Percentiles rank a stretch among this genome's conserved stretches.
These are phyloP conservation scores for Rachicladosporium sp. DNA, from an alignment of 2,329 filamentous ascomycete species.

Conservation along the genomic window DNA sequence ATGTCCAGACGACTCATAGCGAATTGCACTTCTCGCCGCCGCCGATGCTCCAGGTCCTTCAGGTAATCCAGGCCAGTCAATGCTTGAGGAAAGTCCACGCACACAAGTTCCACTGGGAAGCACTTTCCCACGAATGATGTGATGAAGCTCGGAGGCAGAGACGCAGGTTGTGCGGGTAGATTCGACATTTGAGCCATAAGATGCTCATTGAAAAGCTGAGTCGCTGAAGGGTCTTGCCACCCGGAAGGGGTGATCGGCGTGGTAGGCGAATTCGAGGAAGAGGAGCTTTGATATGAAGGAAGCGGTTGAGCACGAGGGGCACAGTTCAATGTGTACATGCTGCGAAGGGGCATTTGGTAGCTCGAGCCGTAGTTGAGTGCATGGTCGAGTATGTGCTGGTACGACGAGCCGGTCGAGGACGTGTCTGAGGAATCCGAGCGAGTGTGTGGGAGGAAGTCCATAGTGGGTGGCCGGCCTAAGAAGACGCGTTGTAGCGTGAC, in stretches of 20 bases:
- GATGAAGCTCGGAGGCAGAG: slow-evolving; percentile 50
- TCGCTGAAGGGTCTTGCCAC: slow-evolving; percentile 14
- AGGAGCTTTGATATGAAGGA: slow-evolving; percentile 22
- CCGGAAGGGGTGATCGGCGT: slow-evolving; percentile 21
- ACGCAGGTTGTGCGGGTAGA: slow-evolving; percentile 47
- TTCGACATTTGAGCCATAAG: slow-evolving; percentile 46
- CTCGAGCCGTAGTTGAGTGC: slow-evolving; percentile 48
- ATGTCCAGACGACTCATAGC: slow-evolving; percentile 44
- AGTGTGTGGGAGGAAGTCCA: slow-evolving; percentile 8
- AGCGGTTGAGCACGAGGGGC: slow-evolving; percentile 36
- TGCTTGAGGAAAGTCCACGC: slow-evolving; percentile 54
- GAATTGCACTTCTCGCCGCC: slow-evolving; percentile 44
- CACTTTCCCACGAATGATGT: slow-evolving; percentile 48
- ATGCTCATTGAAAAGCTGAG: slow-evolving; percentile 37
- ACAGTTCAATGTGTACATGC: slow-evolving; percentile 56
- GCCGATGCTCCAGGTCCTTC: slow-evolving; percentile 48
- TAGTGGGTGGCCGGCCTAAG: background rate
- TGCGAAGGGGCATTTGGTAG: slow-evolving; percentile 55
- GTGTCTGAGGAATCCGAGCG: slow-evolving; percentile 16
- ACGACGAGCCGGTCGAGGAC: slow-evolving; percentile 31
- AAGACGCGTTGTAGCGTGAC: too few relatives aligned
- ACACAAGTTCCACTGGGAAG: slow-evolving; percentile 43
- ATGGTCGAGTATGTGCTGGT: slow-evolving; percentile 42
- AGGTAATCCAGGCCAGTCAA: slow-evolving; percentile 55
- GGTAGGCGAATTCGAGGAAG: slow-evolving; percentile 24